Base-by-base conservation (phyloP, 805 yeast genomes). In the Wickerhamiella nectarea region DNA sequence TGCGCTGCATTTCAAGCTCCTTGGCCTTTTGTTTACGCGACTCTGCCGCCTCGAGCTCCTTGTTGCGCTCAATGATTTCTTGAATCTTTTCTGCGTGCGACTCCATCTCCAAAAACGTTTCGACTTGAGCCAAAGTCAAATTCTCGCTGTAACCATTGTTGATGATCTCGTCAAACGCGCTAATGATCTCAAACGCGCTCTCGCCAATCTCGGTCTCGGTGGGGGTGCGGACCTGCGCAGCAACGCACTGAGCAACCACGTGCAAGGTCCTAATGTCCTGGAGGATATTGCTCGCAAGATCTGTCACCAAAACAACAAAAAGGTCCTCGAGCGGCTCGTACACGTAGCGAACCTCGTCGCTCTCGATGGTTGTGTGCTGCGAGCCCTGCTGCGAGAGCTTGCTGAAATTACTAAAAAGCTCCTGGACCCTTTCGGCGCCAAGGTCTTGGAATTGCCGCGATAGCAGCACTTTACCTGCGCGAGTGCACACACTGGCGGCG, bases 11-110 rank as follows among this genome's bases (percentile, higher is more conserved):
- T 44, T 67, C 71, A 43, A 66, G 61, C 60, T 85, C 93, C 62
- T 81, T 84, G 41, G 97, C 96, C 60, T 84, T 78, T 64, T 93
- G 81, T 67, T 89, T 89, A 65, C 97, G 80, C 64, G 89, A 95
- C 65, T 91, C 98, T 44, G 84, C 78, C 34, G 98, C 98, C 64
- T 89, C 98, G 56, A 83, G 67, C 66, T 91, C 98, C 66, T 91
- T 91, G 69, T 91, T 91, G 62, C 87, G 78, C 65, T 85, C 97
- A 56, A 91, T 91, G 60, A 91, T 87, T 61, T 91, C 96, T 69
- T 91, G 97, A 58, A 93, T 89, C 69, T 84, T 89, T 66, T 91
- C 99, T 65, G 91, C 98, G 61, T 91, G 96, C 34, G 94, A 82
- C 65, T 91, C 97, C 97, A 91, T 89, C 59, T 85, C 89, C 67